phyloP scores from a whole-genome alignment of 768 basidiomycete species.

The Termitomyces sp. region DNA sequence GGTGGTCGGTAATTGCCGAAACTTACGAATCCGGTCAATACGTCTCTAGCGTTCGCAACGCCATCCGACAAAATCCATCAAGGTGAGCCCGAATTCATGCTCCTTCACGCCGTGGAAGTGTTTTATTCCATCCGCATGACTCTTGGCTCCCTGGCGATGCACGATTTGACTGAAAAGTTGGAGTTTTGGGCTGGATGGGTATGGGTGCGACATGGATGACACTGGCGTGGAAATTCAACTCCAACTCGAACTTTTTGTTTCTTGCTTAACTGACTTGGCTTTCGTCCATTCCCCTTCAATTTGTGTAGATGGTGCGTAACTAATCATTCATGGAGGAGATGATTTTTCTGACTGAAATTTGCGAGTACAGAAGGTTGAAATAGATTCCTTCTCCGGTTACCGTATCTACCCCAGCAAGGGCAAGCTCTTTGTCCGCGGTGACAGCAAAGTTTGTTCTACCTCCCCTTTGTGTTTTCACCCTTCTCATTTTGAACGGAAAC shows the following conservation, averaged over 20 bases:
- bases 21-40: constrained; percentile 9
- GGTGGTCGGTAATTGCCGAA: constrained; percentile 16
- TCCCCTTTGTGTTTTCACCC: background rate
- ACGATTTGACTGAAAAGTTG: constrained; percentile 13
- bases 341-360: constrained; percentile 14
- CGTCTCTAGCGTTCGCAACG: constrained; percentile 11
- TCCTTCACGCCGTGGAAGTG: constrained; percentile 9
- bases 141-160: constrained; percentile 14
- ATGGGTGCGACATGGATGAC: constrained; percentile 31
- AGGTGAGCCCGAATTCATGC: constrained; percentile 49
- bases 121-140: constrained; percentile 13
- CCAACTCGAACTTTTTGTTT: constrained; percentile 1
- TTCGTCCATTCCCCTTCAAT: constrained; percentile 1
- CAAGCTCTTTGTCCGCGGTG: constrained; percentile 91
- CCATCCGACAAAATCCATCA: constrained; percentile 45
- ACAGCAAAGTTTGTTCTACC: constrained; percentile 78
- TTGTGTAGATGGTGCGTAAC: constrained; percentile 38
- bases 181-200: constrained; percentile 40
- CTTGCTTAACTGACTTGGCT: constrained; percentile 11
- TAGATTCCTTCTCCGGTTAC: constrained; percentile 96
- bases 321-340: background rate
- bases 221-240: constrained; percentile 7
- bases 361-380: constrained; percentile 85
- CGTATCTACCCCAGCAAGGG: constrained; percentile 99
- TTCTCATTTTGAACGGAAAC: background rate